These are phyloP conservation scores for Punica granatum DNA, from an alignment of 345 rosid species.

Conservation along the genomic window DNA sequence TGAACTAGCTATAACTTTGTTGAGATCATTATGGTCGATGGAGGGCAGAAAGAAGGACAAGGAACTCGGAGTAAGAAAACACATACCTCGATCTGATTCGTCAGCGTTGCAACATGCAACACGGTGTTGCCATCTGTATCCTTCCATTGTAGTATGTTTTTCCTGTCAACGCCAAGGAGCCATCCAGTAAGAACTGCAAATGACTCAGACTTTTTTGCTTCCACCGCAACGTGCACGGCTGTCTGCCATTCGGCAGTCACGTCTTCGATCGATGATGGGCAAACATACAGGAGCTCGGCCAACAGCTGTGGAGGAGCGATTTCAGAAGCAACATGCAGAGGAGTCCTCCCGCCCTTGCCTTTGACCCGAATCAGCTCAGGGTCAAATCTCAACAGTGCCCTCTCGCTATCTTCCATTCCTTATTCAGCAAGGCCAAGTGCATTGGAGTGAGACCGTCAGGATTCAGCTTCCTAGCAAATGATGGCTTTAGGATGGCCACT, in stretches of 20 bases:
- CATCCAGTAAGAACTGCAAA: constrained; percentile 24
- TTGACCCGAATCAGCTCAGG: constrained; percentile 19
- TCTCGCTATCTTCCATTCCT: constrained; percentile 1
- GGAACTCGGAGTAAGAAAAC: too few species aligned
- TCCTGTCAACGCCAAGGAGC: constrained; percentile 1
- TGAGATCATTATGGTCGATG: too few species aligned
- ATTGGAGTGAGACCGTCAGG: constrained; percentile 18
- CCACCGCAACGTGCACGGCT: constrained; percentile 23
- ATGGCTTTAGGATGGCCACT: constrained; percentile 19
- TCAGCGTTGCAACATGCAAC: not conserved
- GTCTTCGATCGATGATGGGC: constrained; percentile 26
- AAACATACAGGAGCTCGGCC: constrained; percentile 9
- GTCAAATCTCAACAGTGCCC: constrained; percentile 13
- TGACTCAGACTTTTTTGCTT: not conserved
- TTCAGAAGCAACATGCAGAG: constrained; percentile 24
- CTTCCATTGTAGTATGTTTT: not conserved
- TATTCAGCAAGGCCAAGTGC: constrained; percentile 21
- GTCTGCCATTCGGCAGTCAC: constrained; percentile 21
- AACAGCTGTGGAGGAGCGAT: constrained; percentile 11
- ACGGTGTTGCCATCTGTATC: constrained; percentile 3
- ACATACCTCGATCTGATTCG: too few species aligned
- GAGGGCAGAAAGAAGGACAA: too few species aligned
- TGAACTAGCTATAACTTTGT: not conserved
- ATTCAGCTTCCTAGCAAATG: constrained; percentile 21
- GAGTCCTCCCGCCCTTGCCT: constrained; percentile 21